phyloP scores from a whole-genome alignment of 306 rosid species.

The Elaeagnus macrophylla region DNA sequence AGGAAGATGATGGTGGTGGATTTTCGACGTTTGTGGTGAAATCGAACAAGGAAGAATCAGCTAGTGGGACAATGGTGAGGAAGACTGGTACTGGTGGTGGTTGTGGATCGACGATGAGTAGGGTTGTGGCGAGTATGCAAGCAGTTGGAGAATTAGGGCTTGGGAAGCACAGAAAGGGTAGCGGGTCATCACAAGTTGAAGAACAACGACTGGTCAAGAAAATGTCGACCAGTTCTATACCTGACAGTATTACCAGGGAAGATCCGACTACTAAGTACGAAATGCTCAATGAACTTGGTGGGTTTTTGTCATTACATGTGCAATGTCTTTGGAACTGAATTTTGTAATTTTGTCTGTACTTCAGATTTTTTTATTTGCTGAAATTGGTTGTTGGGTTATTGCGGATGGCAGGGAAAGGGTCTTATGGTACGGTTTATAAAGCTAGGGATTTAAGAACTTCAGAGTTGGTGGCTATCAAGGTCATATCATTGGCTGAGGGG shows the following conservation, averaged over 20 bases:
- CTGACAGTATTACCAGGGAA: constrained; percentile 82
- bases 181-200: constrained; percentile 51
- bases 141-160: constrained; percentile 58
- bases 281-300: constrained; percentile 93
- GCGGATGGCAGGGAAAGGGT: constrained; percentile 76
- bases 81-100: constrained; percentile 25
- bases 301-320: constrained; percentile 7
- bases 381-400: constrained; percentile 1
- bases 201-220: constrained; percentile 48
- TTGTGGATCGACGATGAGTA: constrained; percentile 56
- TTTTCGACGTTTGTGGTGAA: constrained; percentile 73
- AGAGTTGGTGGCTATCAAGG: constrained; percentile 92
- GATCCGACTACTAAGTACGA: constrained; percentile 87
- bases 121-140: constrained; percentile 93
- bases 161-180: constrained; percentile 64
- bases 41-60: constrained; percentile 47
- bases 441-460: constrained; percentile 88
- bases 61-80: constrained; percentile 59
- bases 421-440: constrained; percentile 94
- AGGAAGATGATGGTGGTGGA: constrained; percentile 31
- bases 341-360: neutral
- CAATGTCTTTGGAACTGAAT: neutral
- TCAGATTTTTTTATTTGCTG: constrained; percentile 2
- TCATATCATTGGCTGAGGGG: constrained; percentile 86
- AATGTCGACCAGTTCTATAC: constrained; percentile 82